These are phyloP conservation scores for Glaciozyma antarctica DNA, from an alignment of 768 basidiomycete genomes.

Conservation along the genomic window DNA sequence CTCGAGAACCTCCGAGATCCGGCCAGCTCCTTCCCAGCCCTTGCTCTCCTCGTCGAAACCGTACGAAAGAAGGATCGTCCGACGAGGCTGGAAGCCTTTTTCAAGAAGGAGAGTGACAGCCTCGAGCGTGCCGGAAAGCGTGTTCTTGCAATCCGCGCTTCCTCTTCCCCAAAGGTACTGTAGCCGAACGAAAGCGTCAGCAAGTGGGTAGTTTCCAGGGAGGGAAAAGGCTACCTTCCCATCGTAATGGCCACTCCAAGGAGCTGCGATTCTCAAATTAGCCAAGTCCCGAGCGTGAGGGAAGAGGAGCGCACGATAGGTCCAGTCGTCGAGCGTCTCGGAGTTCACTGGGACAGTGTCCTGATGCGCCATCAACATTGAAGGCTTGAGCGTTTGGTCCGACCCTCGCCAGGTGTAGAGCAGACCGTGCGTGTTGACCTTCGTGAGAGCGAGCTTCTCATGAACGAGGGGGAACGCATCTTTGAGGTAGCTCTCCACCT, in stretches of 20 bases:
- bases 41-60: slow-evolving; percentile 64
- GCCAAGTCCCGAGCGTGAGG: not conserved
- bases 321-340: slow-evolving; percentile 13
- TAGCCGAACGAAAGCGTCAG: slow-evolving; percentile 3
- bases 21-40: slow-evolving; percentile 38
- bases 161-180: slow-evolving; percentile 12
- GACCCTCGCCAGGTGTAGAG: slow-evolving; percentile 63
- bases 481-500: slow-evolving; percentile 8
- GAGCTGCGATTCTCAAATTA: not conserved
- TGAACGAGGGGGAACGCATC: slow-evolving; percentile 38
- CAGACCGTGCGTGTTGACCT: slow-evolving; percentile 67
- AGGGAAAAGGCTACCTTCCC: not conserved
- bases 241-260: slow-evolving; percentile 8
- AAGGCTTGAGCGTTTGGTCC: slow-evolving; percentile 53
- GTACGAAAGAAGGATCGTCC: slow-evolving; percentile 46
- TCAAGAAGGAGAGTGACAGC: slow-evolving; percentile 58
- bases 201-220: too few relatives aligned
- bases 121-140: slow-evolving; percentile 10
- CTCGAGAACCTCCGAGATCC: slow-evolving; percentile 45
- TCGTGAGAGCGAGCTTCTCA: slow-evolving; percentile 50
- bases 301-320: not conserved
- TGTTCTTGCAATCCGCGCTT: slow-evolving; percentile 14
- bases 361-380: slow-evolving; percentile 41
- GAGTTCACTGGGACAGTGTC: slow-evolving; percentile 16
- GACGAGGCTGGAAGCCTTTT: slow-evolving; percentile 55